Conservation (phyloP, 805 yeast genomes). For the Jamesozyma piceae region DNA sequence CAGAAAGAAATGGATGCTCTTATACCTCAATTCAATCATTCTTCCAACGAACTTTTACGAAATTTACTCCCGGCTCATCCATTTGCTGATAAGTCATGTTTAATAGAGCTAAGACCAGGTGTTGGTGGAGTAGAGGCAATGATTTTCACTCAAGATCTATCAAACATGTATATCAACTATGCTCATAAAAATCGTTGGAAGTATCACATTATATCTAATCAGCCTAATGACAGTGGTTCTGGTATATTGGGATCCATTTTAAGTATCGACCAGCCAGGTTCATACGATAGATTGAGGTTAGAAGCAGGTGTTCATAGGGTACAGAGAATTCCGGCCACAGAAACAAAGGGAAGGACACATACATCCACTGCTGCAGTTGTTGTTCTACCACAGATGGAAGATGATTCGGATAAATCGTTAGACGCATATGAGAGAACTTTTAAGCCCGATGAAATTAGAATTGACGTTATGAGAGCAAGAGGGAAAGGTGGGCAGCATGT, state of each 20-base stretch:
- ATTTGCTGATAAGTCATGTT: conserved; percentile 65
- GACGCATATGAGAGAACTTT: conserved; percentile 59
- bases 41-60: conserved; percentile 41
- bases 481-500: conserved; percentile 99
- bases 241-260: conserved; percentile 75
- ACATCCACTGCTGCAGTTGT: conserved; percentile 95
- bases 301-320: conserved; percentile 97
- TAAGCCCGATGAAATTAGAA: conserved; percentile 77
- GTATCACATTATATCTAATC: conserved; percentile 46
- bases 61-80: conserved; percentile 67
- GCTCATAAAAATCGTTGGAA: conserved; percentile 63
- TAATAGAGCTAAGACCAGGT: conserved; percentile 86
- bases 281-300: conserved; percentile 61
- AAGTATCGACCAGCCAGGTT: conserved; percentile 62
- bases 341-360: conserved; percentile 86
- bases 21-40: conserved; percentile 36
- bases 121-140: conserved; percentile 94
- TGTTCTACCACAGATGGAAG: conserved; percentile 74
- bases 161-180: conserved; percentile 72
- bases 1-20: conserved; percentile 43
- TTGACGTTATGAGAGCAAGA: conserved; percentile 95
- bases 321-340: conserved; percentile 89
- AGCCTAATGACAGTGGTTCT: conserved; percentile 47
- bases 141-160: conserved; percentile 70
- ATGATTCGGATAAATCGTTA: conserved; percentile 39